These are phyloP conservation scores for Pisolithus microcarpus DNA, from an alignment of 768 basidiomycete species.

Conservation along the genomic window DNA sequence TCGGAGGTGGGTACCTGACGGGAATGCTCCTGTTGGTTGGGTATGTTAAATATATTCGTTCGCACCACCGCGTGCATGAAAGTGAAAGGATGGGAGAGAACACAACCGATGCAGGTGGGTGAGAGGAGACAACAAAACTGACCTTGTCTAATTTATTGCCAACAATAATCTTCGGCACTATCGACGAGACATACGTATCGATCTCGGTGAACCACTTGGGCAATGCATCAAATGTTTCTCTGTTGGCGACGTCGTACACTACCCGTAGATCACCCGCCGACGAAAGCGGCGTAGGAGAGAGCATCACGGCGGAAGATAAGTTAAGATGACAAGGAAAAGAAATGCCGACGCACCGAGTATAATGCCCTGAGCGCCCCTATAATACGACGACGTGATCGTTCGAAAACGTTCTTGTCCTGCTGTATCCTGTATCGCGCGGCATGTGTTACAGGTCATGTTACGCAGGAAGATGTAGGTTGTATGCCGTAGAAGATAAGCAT, in stretches of 20 bases:
- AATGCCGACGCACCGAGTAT: conserved; percentile 49
- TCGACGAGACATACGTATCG: conserved; percentile 82
- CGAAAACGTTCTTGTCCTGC: conserved; percentile 96
- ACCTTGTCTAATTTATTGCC: conserved; percentile 95
- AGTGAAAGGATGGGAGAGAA: too few species aligned
- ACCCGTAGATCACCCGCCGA: neutral
- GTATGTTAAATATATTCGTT: neutral
- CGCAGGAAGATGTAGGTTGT: neutral
- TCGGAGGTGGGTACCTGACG: conserved; percentile 79
- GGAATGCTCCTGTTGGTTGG: conserved; percentile 64
- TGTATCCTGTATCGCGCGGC: conserved; percentile 59
- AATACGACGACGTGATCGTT: conserved; percentile 93
- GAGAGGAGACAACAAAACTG: neutral
- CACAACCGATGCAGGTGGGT: too few species aligned
- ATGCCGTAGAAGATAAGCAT: neutral
- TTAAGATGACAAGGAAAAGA: too few species aligned
- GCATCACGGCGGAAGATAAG: neutral
- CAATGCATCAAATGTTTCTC: conserved; percentile 91
- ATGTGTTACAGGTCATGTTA: neutral
- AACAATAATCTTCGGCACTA: conserved; percentile 90
- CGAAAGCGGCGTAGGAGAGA: too few species aligned
- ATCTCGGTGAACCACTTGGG: conserved; percentile 89
- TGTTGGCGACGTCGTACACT: conserved; percentile 95
- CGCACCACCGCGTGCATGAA: neutral
- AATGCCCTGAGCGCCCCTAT: conserved; percentile 80